A percentile compares a stretch with the other conserved stretches of the same genome.
Conservation (phyloP, 2,329 filamentous ascomycete genomes). For the Ophiocordyceps camponoti-rufipedis region DNA sequence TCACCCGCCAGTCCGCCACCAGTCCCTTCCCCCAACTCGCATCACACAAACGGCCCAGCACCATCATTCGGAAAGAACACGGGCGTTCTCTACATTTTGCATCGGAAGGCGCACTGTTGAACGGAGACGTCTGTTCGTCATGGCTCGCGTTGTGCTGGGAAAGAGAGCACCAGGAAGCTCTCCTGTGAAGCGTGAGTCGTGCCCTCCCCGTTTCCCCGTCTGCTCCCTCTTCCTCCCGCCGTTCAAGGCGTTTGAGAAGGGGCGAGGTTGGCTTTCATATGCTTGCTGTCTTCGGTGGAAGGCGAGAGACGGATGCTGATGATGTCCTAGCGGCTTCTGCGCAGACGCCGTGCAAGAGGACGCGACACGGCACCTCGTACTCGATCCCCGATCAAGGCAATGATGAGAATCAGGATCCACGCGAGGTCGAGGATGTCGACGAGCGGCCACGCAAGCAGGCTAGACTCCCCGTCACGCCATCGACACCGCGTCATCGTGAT, state of each 20-base stretch:
- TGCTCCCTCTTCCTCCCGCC: background rate
- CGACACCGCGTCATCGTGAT: constrained; percentile 65
- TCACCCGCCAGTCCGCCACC: constrained; percentile 2
- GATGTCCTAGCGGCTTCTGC: constrained; percentile 6
- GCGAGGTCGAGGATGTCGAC: constrained; percentile 20
- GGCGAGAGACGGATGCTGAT: background rate
- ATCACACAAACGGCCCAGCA: background rate
- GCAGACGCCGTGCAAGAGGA: constrained; percentile 24
- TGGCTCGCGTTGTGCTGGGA: constrained; percentile 14
- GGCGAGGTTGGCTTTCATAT: no score
- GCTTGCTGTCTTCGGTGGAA: background rate
- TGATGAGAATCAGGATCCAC: constrained; percentile 46
- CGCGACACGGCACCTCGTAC: constrained; percentile 23
- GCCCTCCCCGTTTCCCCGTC: background rate
- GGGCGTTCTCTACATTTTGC: background rate
- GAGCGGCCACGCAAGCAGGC: constrained; percentile 10
- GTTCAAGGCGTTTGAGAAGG: no score
- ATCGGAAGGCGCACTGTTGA: background rate
- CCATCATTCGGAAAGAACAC: background rate
- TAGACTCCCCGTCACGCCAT: constrained; percentile 41
- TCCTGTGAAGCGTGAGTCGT: constrained; percentile 8
- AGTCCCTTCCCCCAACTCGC: background rate
- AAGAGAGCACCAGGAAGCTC: constrained; percentile 14
- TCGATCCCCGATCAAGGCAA: constrained; percentile 23
- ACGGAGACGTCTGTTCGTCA: constrained; percentile 2